phyloP scores from a whole-genome alignment of 345 rosid species.

The Pugionium dolabratum region DNA sequence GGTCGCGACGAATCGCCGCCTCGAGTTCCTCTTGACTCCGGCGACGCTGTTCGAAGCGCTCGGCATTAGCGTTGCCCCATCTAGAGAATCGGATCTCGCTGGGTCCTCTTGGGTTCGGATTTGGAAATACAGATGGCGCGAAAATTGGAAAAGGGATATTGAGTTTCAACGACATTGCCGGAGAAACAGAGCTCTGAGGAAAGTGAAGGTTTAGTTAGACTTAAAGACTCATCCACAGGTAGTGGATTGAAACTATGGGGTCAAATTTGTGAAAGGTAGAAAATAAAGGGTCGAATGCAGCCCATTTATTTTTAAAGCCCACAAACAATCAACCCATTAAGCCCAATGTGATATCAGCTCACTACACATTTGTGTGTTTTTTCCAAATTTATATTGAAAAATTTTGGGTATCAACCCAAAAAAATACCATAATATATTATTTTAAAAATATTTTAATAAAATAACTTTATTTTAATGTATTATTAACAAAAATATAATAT shows the following conservation, averaged over 20 bases:
- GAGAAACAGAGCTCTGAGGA: constrained; percentile 18
- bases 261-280: constrained; percentile 9
- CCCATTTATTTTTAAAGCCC: constrained; percentile 5
- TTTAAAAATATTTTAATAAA: too few species aligned
- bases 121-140: constrained; percentile 44
- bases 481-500: too few species aligned
- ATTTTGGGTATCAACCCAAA: too few species aligned
- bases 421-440: too few species aligned
- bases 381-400: too few species aligned
- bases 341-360: too few species aligned
- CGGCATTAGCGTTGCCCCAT: constrained; percentile 81
- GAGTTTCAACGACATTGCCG: constrained; percentile 66
- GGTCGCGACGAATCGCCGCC: constrained; percentile 66
- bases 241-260: constrained; percentile 26
- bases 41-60: constrained; percentile 60
- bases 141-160: constrained; percentile 64
- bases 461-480: too few species aligned
- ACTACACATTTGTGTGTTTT: too few species aligned
- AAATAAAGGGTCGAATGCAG: not conserved
- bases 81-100: constrained; percentile 63
- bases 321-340: not conserved
- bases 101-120: constrained; percentile 42
- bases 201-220: constrained; percentile 26
- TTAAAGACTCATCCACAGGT: constrained; percentile 30
- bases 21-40: constrained; percentile 68